phyloP scores from a whole-genome alignment of 75 land plant genomes.

The Sequoiadendron giganteum region DNA sequence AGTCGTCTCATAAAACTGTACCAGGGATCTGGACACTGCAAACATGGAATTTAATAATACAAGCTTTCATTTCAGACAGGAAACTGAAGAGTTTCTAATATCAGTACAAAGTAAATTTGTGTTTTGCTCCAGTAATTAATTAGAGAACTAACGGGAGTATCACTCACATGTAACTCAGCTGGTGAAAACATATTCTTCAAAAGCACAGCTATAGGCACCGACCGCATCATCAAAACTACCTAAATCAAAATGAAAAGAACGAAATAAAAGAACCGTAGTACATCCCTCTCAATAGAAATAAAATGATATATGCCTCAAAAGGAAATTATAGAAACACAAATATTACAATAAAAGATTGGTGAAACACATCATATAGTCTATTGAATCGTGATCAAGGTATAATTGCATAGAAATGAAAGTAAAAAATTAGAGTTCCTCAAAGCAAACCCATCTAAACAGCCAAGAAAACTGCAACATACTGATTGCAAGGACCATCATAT shows the following conservation, averaged over 20 bases:
- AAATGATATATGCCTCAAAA: constrained; percentile 11
- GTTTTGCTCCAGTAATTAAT: background rate
- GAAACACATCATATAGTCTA: background rate
- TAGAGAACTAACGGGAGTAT: background rate
- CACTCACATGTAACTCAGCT: constrained; percentile 65
- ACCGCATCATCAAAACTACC: constrained; percentile 90
- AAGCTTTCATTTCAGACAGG: background rate
- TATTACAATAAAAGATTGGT: background rate
- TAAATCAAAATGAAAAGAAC: constrained; percentile 21
- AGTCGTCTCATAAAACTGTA: background rate
- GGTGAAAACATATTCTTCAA: constrained; percentile 84
- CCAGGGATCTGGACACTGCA: background rate
- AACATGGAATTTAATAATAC: background rate
- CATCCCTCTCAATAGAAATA: background rate
- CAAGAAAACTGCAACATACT: background rate
- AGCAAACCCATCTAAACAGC: background rate
- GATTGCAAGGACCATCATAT: background rate
- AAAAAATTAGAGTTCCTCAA: background rate
- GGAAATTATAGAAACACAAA: background rate
- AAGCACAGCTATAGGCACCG: constrained; percentile 64
- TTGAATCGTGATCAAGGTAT: background rate
- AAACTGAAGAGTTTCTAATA: background rate
- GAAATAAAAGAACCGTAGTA: background rate
- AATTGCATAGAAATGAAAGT: background rate
- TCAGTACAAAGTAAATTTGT: background rate